Evolutionary conservation across 495 filamentous ascomycete genomes (phyloP).

Genomic region (Bacidia rubella): DNA sequence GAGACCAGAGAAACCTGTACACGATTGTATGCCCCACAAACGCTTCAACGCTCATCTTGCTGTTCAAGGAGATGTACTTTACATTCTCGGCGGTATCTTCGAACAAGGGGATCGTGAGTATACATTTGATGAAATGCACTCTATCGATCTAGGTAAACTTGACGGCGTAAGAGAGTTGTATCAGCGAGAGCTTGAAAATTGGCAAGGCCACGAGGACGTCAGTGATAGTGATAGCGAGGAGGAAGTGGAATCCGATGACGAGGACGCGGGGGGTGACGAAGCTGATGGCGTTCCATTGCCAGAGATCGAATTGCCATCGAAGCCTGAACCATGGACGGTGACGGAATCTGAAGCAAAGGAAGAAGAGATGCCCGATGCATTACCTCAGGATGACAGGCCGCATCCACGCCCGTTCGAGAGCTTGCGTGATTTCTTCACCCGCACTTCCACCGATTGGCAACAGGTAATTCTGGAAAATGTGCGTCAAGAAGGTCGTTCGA

Average conservation of each 20-base stretch:
- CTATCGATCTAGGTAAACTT: slow-evolving; percentile 78
- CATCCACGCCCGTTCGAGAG: slow-evolving; percentile 76
- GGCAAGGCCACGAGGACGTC: slow-evolving; percentile 61
- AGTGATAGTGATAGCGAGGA: slow-evolving; percentile 56
- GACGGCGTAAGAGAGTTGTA: slow-evolving; percentile 87
- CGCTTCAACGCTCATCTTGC: slow-evolving; percentile 83
- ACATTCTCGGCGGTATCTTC: slow-evolving; percentile 87
- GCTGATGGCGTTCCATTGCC: background rate
- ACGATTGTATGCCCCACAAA: slow-evolving; percentile 69
- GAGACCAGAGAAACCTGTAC: slow-evolving; percentile 36
- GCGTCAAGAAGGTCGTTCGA: slow-evolving; percentile 39
- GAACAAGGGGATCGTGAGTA: slow-evolving; percentile 91
- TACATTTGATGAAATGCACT: slow-evolving; percentile 87
- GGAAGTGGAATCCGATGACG: slow-evolving; percentile 52
- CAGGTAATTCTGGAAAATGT: slow-evolving; percentile 58
- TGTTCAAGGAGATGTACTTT: slow-evolving; percentile 82
- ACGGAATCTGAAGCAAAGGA: slow-evolving; percentile 29
- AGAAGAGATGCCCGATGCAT: slow-evolving; percentile 43
- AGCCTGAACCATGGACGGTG: too few species aligned
- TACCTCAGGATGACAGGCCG: slow-evolving; percentile 35
- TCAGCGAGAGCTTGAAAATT: slow-evolving; percentile 69
- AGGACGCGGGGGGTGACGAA: slow-evolving; percentile 19
- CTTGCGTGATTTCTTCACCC: slow-evolving; percentile 78
- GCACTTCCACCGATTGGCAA: slow-evolving; percentile 86
- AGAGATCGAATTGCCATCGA: slow-evolving; percentile 7